Conservation (phyloP, 1,284 basidiomycete species). For the Cryptococcus sp. region DNA sequence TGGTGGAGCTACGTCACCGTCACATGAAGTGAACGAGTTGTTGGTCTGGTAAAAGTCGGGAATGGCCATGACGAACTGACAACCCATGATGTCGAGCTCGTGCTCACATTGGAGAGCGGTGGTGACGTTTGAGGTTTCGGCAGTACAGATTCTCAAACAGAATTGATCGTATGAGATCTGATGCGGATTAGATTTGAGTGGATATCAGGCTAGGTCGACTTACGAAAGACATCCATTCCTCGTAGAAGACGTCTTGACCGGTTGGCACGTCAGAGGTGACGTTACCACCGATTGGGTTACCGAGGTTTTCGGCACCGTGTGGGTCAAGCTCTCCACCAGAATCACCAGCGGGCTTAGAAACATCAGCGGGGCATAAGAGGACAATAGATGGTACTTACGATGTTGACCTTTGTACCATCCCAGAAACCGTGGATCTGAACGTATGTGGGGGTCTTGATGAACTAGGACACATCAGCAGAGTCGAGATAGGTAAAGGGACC, state of each 20-base stretch:
- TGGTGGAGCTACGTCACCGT: constrained; percentile 45
- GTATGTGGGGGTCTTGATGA: constrained; percentile 43
- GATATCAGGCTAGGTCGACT: constrained; percentile 2
- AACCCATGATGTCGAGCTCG: constrained; percentile 47
- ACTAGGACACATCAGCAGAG: constrained; percentile 11
- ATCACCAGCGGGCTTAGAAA: constrained; percentile 47
- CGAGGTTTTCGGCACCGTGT: constrained; percentile 44
- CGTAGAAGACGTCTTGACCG: constrained; percentile 51
- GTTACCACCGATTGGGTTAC: constrained; percentile 52
- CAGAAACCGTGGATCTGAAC: constrained; percentile 52
- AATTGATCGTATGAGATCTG: constrained; percentile 45
- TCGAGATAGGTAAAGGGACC: not conserved
- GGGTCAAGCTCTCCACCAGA: constrained; percentile 48
- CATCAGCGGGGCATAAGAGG: not conserved
- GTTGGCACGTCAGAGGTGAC: constrained; percentile 44
- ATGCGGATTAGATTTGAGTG: not conserved
- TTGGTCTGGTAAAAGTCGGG: constrained; percentile 37
- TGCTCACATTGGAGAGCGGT: constrained; percentile 43
- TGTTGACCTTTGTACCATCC: constrained; percentile 46
- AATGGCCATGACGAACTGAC: constrained; percentile 48
- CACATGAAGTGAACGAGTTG: constrained; percentile 46
- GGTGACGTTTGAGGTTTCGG: constrained; percentile 36
- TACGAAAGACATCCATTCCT: constrained; percentile 52
- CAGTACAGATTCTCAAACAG: constrained; percentile 49
- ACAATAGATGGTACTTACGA: constrained; percentile 18